Evolutionary conservation across 371 early-diverging fungal genomes (phyloP).

Genomic region (Lichtheimia corymbifera): DNA sequence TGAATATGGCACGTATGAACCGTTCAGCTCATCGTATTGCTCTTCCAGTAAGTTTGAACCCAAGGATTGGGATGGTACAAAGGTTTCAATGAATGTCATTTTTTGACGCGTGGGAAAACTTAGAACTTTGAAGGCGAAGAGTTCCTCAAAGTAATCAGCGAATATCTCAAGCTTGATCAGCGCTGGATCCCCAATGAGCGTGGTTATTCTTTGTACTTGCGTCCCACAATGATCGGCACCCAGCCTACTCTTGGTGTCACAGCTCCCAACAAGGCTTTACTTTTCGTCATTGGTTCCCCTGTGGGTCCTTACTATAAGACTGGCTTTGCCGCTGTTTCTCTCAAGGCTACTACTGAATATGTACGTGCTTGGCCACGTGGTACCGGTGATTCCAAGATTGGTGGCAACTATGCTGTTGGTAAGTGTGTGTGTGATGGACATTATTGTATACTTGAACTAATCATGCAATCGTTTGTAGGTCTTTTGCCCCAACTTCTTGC

Average conservation of each 20-base stretch:
- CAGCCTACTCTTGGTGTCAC: constrained; percentile 78
- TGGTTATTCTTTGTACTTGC: constrained; percentile 93
- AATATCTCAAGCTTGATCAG: constrained; percentile 80
- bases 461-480: constrained; percentile 26
- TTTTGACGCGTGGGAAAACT: background rate
- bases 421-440: constrained; percentile 4
- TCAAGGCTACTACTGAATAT: constrained; percentile 82
- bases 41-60: constrained; percentile 63
- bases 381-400: constrained; percentile 92
- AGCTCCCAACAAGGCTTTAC: constrained; percentile 72
- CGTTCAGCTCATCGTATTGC: constrained; percentile 75
- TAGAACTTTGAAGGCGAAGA: constrained; percentile 82
- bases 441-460: background rate
- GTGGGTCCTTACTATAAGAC: constrained; percentile 96
- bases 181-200: constrained; percentile 89
- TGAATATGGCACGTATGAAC: constrained; percentile 88
- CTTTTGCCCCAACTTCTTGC: constrained; percentile 90
- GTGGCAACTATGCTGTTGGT: constrained; percentile 79
- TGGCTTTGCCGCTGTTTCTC: constrained; percentile 86
- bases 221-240: constrained; percentile 96
- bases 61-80: background rate
- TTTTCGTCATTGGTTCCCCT: constrained; percentile 93
- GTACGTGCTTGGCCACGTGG: constrained; percentile 98
- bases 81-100: background rate
- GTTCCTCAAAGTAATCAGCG: constrained; percentile 81